These are phyloP conservation scores for Quercus glauca DNA, from an alignment of 306 rosid genomes.

Conservation along the genomic window DNA sequence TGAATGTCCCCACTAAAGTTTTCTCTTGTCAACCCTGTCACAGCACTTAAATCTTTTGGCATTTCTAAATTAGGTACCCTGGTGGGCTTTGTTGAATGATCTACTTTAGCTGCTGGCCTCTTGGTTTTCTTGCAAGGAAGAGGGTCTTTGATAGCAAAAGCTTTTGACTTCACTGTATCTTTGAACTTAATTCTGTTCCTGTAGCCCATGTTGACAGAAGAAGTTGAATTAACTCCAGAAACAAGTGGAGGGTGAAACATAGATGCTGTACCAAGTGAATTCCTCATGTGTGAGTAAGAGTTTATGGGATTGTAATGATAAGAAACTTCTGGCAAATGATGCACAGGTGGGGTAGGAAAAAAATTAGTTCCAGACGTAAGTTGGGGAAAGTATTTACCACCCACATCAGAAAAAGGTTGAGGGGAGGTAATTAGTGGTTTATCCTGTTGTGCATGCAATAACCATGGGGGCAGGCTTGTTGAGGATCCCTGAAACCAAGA, in stretches of 20 bases:
- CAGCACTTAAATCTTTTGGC: constrained; percentile 37
- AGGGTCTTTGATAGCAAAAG: constrained; percentile 41
- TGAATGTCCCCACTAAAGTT: constrained; percentile 33
- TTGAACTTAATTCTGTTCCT: constrained; percentile 35
- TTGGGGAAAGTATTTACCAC: constrained; percentile 43
- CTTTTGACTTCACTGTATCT: constrained; percentile 52
- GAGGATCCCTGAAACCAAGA: constrained; percentile 52
- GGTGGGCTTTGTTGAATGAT: constrained; percentile 44
- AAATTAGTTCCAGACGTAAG: constrained; percentile 42
- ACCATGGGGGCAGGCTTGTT: constrained; percentile 54
- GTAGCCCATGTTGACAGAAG: constrained; percentile 31
- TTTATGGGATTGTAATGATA: constrained; percentile 39
- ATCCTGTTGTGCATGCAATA: constrained; percentile 53
- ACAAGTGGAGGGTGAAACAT: constrained; percentile 40
- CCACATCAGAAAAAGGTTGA: constrained; percentile 34
- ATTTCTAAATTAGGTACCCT: constrained; percentile 34
- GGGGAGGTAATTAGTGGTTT: constrained; percentile 35
- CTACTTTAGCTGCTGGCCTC: constrained; percentile 36
- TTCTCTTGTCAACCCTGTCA: constrained; percentile 32
- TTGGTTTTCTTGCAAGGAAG: constrained; percentile 45
- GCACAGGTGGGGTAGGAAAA: constrained; percentile 34
- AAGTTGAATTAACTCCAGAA: constrained; percentile 30
- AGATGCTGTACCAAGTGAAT: constrained; percentile 33
- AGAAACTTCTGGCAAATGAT: constrained; percentile 42
- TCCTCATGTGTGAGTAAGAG: constrained; percentile 43